A percentile compares a stretch with the other conserved stretches of the same genome.
Conservation (phyloP, 2,329 filamentous ascomycete genomes). For the Metarhizium rileyi region DNA sequence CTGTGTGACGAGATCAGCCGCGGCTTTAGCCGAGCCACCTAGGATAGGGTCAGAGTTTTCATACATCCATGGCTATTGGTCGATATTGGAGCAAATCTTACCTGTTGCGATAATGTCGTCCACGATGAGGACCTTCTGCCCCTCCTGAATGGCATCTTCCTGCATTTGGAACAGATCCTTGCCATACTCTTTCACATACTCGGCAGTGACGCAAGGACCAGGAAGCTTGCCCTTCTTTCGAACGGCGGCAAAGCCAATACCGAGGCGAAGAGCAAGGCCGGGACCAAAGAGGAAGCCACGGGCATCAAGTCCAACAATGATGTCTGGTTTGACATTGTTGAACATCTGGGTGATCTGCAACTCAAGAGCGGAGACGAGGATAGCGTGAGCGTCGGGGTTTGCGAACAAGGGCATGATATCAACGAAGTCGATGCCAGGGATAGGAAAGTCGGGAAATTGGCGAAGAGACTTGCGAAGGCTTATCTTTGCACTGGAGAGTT, state of each 20-base stretch:
- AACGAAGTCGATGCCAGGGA: conserved; percentile 88
- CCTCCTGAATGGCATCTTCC: conserved; percentile 68
- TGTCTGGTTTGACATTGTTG: conserved; percentile 59
- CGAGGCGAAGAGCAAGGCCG: conserved; percentile 71
- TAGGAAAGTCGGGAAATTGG: conserved; percentile 86
- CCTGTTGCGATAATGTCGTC: conserved; percentile 98
- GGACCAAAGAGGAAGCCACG: conserved; percentile 94
- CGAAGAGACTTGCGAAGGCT: conserved; percentile 65
- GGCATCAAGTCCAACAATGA: conserved; percentile 88
- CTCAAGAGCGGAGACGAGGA: conserved; percentile 76
- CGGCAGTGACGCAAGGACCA: conserved; percentile 74
- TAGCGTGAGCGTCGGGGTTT: conserved; percentile 60
- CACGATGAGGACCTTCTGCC: conserved; percentile 85
- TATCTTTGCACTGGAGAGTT: conserved; percentile 60
- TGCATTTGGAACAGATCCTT: conserved; percentile 96
- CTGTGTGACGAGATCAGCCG: conserved; percentile 75
- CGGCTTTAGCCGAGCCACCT: conserved; percentile 89
- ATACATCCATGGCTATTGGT: not conserved
- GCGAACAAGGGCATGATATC: conserved; percentile 97
- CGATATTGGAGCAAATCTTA: conserved; percentile 35
- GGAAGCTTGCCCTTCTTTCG: conserved; percentile 95
- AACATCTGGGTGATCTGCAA: conserved; percentile 64
- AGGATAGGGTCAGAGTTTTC: conserved; percentile 6
- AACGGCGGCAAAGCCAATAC: conserved; percentile 83
- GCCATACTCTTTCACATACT: conserved; percentile 93